A percentile compares a stretch with the other conserved stretches of the same genome.
Evolutionary conservation across 768 basidiomycete genomes (phyloP).

Genomic region (Podaxis sp.): DNA sequence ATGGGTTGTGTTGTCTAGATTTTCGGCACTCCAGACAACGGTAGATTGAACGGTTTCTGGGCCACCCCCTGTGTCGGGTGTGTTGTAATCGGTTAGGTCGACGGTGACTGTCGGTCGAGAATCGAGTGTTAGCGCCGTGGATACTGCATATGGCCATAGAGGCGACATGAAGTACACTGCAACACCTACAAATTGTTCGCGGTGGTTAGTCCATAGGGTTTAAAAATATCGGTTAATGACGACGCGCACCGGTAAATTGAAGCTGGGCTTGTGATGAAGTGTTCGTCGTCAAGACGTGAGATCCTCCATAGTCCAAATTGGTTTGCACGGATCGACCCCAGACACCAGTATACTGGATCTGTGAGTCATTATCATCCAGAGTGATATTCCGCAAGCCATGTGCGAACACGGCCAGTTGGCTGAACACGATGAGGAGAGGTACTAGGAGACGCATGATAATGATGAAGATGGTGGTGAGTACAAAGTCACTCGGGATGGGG

Average conservation of each 20-base stretch:
- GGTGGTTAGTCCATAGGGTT: background rate
- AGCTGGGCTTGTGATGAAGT: slow-evolving; percentile 7
- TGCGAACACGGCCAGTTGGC: background rate
- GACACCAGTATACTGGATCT: slow-evolving; percentile 7
- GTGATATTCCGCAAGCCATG: slow-evolving; percentile 9
- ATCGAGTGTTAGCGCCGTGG: slow-evolving; percentile 35
- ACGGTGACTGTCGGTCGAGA: slow-evolving; percentile 26
- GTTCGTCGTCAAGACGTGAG: slow-evolving; percentile 4
- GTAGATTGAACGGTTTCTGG: slow-evolving; percentile 33
- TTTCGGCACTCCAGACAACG: slow-evolving; percentile 33
- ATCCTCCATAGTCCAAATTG: slow-evolving; percentile 4
- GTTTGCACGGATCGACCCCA: slow-evolving; percentile 2
- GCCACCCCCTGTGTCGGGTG: slow-evolving; percentile 24
- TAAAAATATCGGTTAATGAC: background rate
- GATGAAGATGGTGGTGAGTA: background rate
- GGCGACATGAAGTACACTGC: slow-evolving; percentile 41
- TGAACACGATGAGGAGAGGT: background rate
- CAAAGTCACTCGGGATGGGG: background rate
- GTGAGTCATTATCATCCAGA: slow-evolving; percentile 7
- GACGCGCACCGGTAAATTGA: slow-evolving; percentile 11
- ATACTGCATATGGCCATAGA: slow-evolving; percentile 42
- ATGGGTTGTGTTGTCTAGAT: slow-evolving; percentile 29
- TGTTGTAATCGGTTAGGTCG: slow-evolving; percentile 34
- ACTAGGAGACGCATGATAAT: background rate
- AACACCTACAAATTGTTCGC: slow-evolving; percentile 24